Evolutionary conservation across 164 flowering plant species (phyloP).

Genomic region (Stephania yunnanensis): DNA sequence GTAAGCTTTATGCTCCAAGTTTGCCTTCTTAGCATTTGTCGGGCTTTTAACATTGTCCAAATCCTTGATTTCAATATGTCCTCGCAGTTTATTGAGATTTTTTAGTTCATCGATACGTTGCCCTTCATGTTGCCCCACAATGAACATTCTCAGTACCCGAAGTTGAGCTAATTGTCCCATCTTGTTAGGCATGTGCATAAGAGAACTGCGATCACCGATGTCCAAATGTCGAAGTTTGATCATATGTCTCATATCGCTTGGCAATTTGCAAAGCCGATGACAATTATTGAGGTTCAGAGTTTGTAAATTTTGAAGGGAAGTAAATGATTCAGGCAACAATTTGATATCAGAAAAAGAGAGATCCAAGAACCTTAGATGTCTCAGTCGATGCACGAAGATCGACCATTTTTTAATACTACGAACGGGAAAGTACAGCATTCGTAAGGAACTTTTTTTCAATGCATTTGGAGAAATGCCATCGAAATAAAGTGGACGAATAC

Average conservation of each 20-base stretch:
- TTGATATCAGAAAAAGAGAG: not conserved
- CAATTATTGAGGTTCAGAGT: constrained; percentile 4
- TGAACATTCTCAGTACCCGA: not conserved
- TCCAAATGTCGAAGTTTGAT: not conserved
- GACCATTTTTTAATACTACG: not conserved
- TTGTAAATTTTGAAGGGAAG: not conserved
- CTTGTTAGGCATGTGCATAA: not conserved
- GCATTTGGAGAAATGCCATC: not conserved
- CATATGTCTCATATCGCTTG: not conserved
- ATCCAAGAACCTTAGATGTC: not conserved
- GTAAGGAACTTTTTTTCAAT: not conserved
- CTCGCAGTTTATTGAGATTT: not conserved
- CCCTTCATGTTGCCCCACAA: not conserved
- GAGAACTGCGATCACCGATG: not conserved
- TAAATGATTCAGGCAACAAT: too few species aligned
- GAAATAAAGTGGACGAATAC: not conserved
- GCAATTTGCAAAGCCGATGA: not conserved
- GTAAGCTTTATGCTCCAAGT: too few species aligned
- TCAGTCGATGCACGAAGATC: not conserved
- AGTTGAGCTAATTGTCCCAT: not conserved
- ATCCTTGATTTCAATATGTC: not conserved
- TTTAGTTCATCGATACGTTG: not conserved
- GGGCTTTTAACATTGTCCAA: too few species aligned
- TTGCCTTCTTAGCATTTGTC: too few species aligned
- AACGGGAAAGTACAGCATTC: not conserved